phyloP scores from a whole-genome alignment of 257 asterid genomes.

The Solanum stenotomum region DNA sequence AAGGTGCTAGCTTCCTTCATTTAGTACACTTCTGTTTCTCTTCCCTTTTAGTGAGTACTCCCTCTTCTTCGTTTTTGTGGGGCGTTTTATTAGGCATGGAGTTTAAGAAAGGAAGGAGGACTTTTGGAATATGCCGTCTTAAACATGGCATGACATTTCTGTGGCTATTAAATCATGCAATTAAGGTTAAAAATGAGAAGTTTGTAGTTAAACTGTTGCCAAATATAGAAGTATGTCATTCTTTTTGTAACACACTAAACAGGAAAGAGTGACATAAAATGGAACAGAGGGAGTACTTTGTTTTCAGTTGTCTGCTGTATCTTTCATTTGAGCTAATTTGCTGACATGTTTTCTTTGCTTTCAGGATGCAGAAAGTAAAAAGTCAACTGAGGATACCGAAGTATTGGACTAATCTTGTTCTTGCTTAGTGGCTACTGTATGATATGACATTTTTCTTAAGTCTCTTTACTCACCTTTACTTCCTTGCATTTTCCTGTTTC shows the following conservation, averaged over 20 bases:
- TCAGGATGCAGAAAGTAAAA: constrained; percentile 6
- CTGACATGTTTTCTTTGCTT: background rate
- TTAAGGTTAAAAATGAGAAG: background rate
- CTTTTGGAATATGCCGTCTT: background rate
- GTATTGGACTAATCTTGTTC: background rate
- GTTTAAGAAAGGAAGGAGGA: background rate
- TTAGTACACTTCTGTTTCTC: background rate
- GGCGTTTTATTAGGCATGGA: background rate
- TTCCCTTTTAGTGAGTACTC: background rate
- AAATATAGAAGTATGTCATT: background rate
- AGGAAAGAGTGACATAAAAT: background rate
- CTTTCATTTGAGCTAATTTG: background rate
- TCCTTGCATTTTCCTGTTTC: background rate
- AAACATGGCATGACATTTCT: background rate
- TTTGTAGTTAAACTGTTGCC: background rate
- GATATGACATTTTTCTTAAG: background rate
- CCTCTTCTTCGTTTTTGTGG: background rate
- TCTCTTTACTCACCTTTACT: background rate
- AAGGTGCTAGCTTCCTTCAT: constrained; percentile 19
- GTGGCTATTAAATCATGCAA: background rate
- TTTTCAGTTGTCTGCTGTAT: background rate
- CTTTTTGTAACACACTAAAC: background rate
- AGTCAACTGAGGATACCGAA: background rate
- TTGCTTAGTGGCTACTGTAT: background rate
- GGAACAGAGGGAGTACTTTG: background rate